A percentile compares a stretch with the other conserved stretches of the same genome.
phyloP scores from a whole-genome alignment of 176 grass and related monocot species.

The Aegilops longissima region DNA sequence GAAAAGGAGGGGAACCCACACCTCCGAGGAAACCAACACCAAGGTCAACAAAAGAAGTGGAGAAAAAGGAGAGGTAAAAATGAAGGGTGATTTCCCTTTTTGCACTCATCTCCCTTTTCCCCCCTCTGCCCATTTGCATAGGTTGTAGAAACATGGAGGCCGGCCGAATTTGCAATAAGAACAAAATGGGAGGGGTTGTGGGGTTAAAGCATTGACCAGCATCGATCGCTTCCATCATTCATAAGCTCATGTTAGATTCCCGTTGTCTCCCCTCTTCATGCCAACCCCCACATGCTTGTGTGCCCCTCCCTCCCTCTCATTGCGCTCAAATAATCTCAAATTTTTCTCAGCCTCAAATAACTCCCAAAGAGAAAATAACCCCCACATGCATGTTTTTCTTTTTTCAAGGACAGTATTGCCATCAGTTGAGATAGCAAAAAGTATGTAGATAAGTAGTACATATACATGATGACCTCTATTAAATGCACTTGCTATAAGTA shows the following conservation, averaged over 20 bases:
- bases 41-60: not conserved
- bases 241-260: constrained; percentile 90
- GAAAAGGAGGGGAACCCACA: constrained; percentile 9
- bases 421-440: constrained; percentile 28
- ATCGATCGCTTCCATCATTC: constrained; percentile 87
- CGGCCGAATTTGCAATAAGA: constrained; percentile 58
- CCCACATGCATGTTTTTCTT: not conserved
- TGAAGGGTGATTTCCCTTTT: not conserved
- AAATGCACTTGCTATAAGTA: not conserved
- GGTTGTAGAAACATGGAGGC: not conserved
- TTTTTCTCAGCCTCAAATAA: constrained; percentile 17
- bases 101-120: not conserved
- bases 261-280: constrained; percentile 91
- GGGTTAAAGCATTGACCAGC: constrained; percentile 81
- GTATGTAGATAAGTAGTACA: not conserved
- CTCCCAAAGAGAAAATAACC: constrained; percentile 24
- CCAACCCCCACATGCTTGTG: constrained; percentile 78
- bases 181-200: constrained; percentile 59
- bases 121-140: not conserved
- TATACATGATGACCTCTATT: not conserved
- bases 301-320: constrained; percentile 38
- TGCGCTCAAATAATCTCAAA: constrained; percentile 29
- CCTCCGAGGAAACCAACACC: not conserved
- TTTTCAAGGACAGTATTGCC: not conserved
- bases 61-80: not conserved